These are phyloP conservation scores for Priceomyces melissophilus DNA, from an alignment of 805 yeast genomes.

Conservation along the genomic window DNA sequence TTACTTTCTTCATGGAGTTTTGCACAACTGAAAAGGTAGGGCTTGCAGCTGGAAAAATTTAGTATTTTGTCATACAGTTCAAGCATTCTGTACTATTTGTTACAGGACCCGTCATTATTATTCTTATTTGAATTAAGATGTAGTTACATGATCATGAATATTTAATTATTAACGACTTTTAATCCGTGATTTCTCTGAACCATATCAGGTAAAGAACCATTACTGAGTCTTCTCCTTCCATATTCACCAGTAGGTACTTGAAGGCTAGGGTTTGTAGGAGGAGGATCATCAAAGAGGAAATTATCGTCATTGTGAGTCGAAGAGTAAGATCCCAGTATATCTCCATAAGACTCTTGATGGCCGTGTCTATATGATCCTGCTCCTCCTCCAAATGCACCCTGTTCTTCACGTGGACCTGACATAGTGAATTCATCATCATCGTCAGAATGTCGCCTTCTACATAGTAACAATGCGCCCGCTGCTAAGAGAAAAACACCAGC, in stretches of 20 bases:
- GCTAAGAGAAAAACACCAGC: slow-evolving; percentile 35
- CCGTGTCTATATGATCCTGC: slow-evolving; percentile 20
- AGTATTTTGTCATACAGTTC: no score
- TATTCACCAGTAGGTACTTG: slow-evolving; percentile 21
- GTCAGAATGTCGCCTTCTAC: slow-evolving; percentile 40
- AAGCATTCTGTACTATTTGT: no score
- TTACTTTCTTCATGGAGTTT: no score
- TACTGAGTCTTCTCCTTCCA: slow-evolving; percentile 50
- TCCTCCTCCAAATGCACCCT: slow-evolving; percentile 8
- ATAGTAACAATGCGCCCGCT: slow-evolving; percentile 37
- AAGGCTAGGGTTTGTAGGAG: slow-evolving; percentile 10
- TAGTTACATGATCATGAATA: neutral
- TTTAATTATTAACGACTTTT: slow-evolving; percentile 44
- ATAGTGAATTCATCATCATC: slow-evolving; percentile 36
- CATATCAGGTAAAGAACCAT: slow-evolving; percentile 55
- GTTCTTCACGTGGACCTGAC: slow-evolving; percentile 23
- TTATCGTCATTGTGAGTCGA: slow-evolving; percentile 18
- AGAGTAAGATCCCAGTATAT: slow-evolving; percentile 15
- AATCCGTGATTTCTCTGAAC: slow-evolving; percentile 42
- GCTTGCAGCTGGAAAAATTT: no score
- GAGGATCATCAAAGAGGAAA: slow-evolving; percentile 14
- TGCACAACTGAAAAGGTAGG: no score
- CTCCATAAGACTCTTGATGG: slow-evolving; percentile 9
- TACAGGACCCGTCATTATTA: no score
- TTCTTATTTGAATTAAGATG: no score